phyloP scores from a whole-genome alignment of 208 protist genomes.

The Trypanosoma congolense region DNA sequence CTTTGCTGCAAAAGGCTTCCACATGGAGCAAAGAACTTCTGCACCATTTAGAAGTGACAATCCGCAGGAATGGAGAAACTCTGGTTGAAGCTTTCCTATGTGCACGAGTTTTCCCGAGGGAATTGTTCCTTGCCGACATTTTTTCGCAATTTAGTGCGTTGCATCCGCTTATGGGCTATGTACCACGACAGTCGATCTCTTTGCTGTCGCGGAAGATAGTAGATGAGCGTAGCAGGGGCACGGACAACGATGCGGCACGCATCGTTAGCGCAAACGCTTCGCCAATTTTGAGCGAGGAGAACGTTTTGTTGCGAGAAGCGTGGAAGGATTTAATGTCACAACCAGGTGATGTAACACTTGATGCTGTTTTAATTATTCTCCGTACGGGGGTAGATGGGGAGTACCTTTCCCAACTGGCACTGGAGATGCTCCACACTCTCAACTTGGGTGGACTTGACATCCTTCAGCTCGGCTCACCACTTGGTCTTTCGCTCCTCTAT shows the following conservation, averaged over 20 bases:
- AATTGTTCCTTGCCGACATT: constrained; percentile 16
- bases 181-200: constrained; percentile 1
- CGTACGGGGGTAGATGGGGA: neutral
- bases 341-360: neutral
- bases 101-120: neutral
- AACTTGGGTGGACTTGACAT: neutral
- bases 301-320: neutral
- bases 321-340: constrained; percentile 2
- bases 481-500: constrained; percentile 11
- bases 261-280: neutral
- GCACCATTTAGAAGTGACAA: constrained; percentile 3
- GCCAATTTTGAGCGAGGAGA: neutral
- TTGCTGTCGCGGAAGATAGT: constrained; percentile 1
- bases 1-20: constrained; percentile 3
- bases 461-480: neutral
- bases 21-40: neutral
- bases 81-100: constrained; percentile 11
- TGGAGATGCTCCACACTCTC: constrained; percentile 5
- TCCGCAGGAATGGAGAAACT: constrained; percentile 10
- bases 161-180: constrained; percentile 10
- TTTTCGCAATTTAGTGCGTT: constrained; percentile 6
- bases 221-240: neutral
- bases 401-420: neutral
- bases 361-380: constrained; percentile 19
- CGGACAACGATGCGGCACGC: neutral